Conservation (phyloP, 305 asterid genomes). For the Plantago lanceolata region DNA sequence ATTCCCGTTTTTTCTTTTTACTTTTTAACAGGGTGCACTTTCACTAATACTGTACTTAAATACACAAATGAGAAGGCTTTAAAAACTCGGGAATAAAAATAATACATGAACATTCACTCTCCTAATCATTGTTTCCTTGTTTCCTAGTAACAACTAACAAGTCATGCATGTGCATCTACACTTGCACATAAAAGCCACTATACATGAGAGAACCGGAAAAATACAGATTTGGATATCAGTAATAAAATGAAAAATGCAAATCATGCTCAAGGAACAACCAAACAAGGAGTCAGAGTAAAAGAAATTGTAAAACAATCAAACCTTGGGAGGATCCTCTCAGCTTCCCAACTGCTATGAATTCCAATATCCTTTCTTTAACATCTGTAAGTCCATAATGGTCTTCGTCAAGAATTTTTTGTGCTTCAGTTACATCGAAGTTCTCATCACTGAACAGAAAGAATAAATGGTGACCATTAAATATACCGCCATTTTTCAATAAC, state of each 20-base stretch:
- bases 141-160: too few species aligned
- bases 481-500: slow-evolving; percentile 7
- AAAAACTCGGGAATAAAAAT: background rate
- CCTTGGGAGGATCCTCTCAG: slow-evolving; percentile 98
- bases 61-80: background rate
- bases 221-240: slow-evolving; percentile 3
- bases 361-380: slow-evolving; percentile 96
- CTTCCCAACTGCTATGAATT: slow-evolving; percentile 97
- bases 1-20: too few species aligned
- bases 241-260: slow-evolving; percentile 21
- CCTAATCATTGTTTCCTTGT: too few species aligned
- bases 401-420: slow-evolving; percentile 88
- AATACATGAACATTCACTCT: too few species aligned
- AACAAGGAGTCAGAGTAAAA: slow-evolving; percentile 3
- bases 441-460: slow-evolving; percentile 56
- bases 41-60: background rate
- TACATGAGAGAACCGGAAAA: background rate
- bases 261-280: slow-evolving; percentile 19
- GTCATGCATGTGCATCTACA: too few species aligned
- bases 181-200: too few species aligned
- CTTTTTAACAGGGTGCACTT: too few species aligned
- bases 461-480: slow-evolving; percentile 12
- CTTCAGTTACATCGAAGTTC: slow-evolving; percentile 79
- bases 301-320: slow-evolving; percentile 31
- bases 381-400: slow-evolving; percentile 95